Evolutionary conservation across 345 rosid species (phyloP).

Genomic region (Dipteronia dyeriana): DNA sequence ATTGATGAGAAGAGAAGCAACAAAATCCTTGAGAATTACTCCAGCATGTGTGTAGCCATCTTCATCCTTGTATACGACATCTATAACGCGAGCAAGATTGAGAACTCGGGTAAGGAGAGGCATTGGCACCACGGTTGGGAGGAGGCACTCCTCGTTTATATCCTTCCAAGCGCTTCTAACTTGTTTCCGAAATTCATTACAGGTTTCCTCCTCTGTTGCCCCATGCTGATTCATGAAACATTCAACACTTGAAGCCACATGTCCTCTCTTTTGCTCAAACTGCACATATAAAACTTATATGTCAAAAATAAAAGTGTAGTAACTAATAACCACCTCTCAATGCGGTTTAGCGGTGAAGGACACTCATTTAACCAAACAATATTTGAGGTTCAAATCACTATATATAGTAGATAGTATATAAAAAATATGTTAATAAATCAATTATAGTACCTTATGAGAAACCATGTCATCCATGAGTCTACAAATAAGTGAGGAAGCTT

Average conservation of each 20-base stretch:
- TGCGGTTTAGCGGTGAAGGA: too few species aligned
- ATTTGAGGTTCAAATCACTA: too few species aligned
- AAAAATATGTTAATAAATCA: too few species aligned
- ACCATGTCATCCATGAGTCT: conserved; percentile 38
- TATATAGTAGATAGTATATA: too few species aligned
- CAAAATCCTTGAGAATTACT: conserved; percentile 10
- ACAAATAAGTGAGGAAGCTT: conserved; percentile 16
- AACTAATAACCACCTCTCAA: too few species aligned
- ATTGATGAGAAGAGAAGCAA: conserved; percentile 22
- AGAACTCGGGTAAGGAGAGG: conserved; percentile 22
- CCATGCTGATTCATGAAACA: conserved; percentile 39
- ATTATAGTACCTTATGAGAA: conserved; percentile 4
- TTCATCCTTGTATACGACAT: conserved; percentile 28
- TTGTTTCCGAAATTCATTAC: conserved; percentile 5
- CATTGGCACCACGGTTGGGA: conserved; percentile 17
- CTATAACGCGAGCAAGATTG: conserved; percentile 28
- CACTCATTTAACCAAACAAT: too few species aligned
- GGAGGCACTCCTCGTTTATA: conserved; percentile 30
- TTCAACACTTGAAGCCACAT: conserved; percentile 31
- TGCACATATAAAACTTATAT: not conserved
- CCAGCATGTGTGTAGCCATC: conserved; percentile 30
- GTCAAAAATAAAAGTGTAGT: too few species aligned
- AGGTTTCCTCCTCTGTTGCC: conserved; percentile 21
- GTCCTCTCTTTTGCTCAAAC: conserved; percentile 29
- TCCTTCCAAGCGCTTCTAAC: conserved; percentile 39